Percentiles rank a stretch among this genome's conserved stretches.
Evolutionary conservation across 2,329 filamentous ascomycete genomes (phyloP).

Genomic region (Pseudohalonectria lignicola): DNA sequence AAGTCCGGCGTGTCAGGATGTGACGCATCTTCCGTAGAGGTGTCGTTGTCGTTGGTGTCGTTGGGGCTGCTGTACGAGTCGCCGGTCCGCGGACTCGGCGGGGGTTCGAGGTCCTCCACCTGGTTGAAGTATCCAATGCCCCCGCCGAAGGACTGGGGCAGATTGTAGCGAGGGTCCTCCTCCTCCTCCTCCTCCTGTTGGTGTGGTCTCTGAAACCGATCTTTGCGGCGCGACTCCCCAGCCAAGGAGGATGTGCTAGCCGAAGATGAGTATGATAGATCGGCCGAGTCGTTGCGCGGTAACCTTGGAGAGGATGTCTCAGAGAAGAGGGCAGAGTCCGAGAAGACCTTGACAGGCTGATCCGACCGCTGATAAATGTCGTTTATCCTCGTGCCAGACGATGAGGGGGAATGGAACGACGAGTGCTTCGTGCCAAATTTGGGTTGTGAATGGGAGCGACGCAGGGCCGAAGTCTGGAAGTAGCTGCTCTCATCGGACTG

Average conservation of each 20-base stretch:
- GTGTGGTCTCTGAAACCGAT: slow-evolving; percentile 26
- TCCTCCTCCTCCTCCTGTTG: slow-evolving; percentile 31
- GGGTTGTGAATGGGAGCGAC: slow-evolving; percentile 49
- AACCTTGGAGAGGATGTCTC: slow-evolving; percentile 45
- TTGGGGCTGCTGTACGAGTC: slow-evolving; percentile 40
- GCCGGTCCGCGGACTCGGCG: slow-evolving; percentile 35
- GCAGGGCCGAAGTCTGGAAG: slow-evolving; percentile 42
- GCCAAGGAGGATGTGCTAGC: slow-evolving; percentile 47
- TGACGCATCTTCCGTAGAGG: slow-evolving; percentile 32
- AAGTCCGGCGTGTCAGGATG: slow-evolving; percentile 46
- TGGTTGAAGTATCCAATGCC: slow-evolving; percentile 30
- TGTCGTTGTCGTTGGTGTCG: slow-evolving; percentile 44
- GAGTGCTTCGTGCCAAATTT: slow-evolving; percentile 36
- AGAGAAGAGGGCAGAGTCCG: slow-evolving; percentile 39
- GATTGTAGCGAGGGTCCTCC: slow-evolving; percentile 21
- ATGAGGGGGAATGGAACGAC: slow-evolving; percentile 32
- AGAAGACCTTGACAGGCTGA: slow-evolving; percentile 27
- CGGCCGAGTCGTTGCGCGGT: slow-evolving; percentile 38
- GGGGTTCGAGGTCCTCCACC: slow-evolving; percentile 36
- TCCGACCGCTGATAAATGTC: slow-evolving; percentile 29
- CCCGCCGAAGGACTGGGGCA: slow-evolving; percentile 33
- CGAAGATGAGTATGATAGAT: slow-evolving; percentile 53
- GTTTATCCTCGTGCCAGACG: slow-evolving; percentile 31
- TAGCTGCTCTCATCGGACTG: slow-evolving; percentile 45
- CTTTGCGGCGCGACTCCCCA: slow-evolving; percentile 44